Evolutionary conservation across 805 yeast genomes (phyloP).

Genomic region (Ogataea ganodermae): DNA sequence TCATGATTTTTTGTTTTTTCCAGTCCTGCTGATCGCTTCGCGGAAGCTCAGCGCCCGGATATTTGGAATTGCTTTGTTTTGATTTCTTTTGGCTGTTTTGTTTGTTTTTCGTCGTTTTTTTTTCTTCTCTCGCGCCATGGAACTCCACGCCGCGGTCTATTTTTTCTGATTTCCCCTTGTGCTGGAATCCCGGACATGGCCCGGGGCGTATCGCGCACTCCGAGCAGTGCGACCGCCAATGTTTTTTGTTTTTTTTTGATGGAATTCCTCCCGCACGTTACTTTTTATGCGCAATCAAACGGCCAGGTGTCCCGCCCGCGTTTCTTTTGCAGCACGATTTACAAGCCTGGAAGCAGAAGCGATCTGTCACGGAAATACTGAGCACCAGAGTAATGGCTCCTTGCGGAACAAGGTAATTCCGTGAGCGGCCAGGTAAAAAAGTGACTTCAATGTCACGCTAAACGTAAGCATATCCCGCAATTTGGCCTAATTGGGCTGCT

Average conservation of each 20-base stretch:
- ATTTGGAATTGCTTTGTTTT: neutral
- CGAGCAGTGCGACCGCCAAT: neutral
- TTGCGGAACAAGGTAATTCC: no score
- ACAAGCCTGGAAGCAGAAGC: neutral
- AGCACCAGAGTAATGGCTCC: neutral
- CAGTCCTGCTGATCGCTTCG: neutral
- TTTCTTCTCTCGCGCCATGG: slow-evolving; percentile 2
- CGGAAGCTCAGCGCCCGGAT: neutral
- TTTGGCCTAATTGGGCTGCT: neutral
- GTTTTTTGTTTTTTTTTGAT: neutral
- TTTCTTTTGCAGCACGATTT: slow-evolving; percentile 1
- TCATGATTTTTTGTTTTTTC: no score
- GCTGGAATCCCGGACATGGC: slow-evolving; percentile 4
- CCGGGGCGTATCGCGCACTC: neutral
- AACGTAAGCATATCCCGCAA: neutral
- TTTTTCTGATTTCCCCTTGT: neutral
- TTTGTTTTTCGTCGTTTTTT: neutral
- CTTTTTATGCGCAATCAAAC: slow-evolving; percentile 6
- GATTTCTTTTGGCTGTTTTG: neutral
- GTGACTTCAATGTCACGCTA: neutral
- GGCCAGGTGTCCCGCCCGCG: slow-evolving; percentile 8
- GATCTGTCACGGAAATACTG: neutral
- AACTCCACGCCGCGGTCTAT: neutral
- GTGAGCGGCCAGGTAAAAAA: no score
- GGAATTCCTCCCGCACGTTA: slow-evolving; percentile 4